Evolutionary conservation across 805 yeast species (phyloP).

Genomic region (Pichia californica): DNA sequence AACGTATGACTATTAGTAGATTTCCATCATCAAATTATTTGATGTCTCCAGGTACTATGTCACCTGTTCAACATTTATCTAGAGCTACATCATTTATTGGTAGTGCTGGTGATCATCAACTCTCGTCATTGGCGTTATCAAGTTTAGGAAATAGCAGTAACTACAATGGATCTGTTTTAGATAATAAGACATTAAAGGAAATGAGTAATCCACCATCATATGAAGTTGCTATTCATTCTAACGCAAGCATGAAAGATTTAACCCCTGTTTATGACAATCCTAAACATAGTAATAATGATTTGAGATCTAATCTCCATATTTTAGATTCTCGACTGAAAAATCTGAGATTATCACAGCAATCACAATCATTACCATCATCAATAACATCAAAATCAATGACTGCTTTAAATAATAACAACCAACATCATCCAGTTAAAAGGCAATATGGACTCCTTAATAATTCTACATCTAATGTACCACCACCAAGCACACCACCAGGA

Average conservation of each 20-base stretch:
- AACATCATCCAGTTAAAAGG: neutral
- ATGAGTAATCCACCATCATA: constrained; percentile 76
- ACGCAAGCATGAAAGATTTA: constrained; percentile 40
- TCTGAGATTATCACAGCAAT: constrained; percentile 12
- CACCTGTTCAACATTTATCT: constrained; percentile 58
- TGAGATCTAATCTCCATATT: constrained; percentile 23
- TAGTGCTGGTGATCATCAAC: neutral
- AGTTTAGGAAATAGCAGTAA: neutral
- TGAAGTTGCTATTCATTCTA: constrained; percentile 63
- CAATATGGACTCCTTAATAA: neutral
- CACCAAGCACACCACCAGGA: constrained; percentile 7
- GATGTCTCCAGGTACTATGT: constrained; percentile 35
- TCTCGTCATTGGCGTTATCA: neutral
- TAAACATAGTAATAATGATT: constrained; percentile 1
- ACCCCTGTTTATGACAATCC: constrained; percentile 68
- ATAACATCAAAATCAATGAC: neutral
- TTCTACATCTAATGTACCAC: neutral
- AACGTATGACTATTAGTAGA: constrained; percentile 5
- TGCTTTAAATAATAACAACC: neutral
- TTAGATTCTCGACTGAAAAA: constrained; percentile 27
- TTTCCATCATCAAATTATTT: neutral
- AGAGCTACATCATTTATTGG: constrained; percentile 45
- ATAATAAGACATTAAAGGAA: constrained; percentile 3
- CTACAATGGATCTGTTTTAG: neutral
- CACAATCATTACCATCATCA: neutral